Base-by-base conservation (phyloP, 306 rosid species). In the Quercus berberidifolia region DNA sequence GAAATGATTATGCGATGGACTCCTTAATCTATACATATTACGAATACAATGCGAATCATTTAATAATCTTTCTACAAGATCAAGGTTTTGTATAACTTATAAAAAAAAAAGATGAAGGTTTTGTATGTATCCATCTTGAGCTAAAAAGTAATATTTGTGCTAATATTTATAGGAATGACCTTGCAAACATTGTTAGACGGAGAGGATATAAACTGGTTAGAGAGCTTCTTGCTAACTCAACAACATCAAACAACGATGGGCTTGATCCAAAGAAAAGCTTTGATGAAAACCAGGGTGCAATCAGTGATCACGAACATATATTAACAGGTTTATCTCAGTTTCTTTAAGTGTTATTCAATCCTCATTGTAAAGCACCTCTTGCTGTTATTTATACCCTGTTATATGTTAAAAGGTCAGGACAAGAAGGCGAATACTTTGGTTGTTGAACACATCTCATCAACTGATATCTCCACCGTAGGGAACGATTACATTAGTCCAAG, bases 121-220 rank as follows among this genome's bases (percentile, higher is more conserved):
- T 23, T 15, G 4, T 38, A 5, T 38, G n/a, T 71, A 9, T 71
- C 75, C 49, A 15, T 63, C 6, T 14, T 63, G 41, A 63, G n/a
- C 17, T 63, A 15, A 26, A 28, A 63, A 28, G 69, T 33, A n/a
- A 68, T 68, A 9, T 19, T 19, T 31, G 28, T 19, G 33, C 21
- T 57, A 54, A 43, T 63, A 71, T 58, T 67, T 65, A 41, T 73
- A 95, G 99, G 91, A 90, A 75, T 65, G 97, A 95, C 82, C 88
- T 95, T 12, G 99, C 99, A 17, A 86, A 95, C 84, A 88, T 90
- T 80, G 99, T 95, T 18, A 84, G 99, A 88, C 89, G 99, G 74
- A 87, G 97, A 83, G 99, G 99, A 28, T 89, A 95, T 80, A 95
- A 92, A 81, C 81, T 81, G 80, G 46, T 95, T 9, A 82, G 75